These are phyloP conservation scores for Talaromyces sp. DNA, from an alignment of 2,329 filamentous ascomycete genomes.

Conservation along the genomic window DNA sequence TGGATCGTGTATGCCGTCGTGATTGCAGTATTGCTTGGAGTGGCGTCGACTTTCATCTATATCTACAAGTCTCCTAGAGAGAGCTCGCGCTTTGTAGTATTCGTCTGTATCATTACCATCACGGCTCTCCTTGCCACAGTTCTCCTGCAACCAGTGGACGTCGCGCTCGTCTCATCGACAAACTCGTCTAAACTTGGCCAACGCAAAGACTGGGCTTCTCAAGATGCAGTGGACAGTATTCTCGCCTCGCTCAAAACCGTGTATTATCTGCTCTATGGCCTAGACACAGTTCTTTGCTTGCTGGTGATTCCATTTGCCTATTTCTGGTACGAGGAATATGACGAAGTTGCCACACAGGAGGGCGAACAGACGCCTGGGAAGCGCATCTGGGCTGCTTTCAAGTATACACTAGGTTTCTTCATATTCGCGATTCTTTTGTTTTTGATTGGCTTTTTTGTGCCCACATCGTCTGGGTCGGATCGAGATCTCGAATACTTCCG, in stretches of 20 bases:
- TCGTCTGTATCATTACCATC: slow-evolving; percentile 80
- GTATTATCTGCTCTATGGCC: slow-evolving; percentile 88
- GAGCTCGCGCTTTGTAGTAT: slow-evolving; percentile 73
- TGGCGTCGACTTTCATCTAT: slow-evolving; percentile 80
- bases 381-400: slow-evolving; percentile 76
- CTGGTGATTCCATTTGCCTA: slow-evolving; percentile 92
- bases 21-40: slow-evolving; percentile 67
- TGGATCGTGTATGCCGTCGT: slow-evolving; percentile 91
- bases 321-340: slow-evolving; percentile 97
- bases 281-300: slow-evolving; percentile 85
- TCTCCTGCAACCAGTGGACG: slow-evolving; percentile 87
- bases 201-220: slow-evolving; percentile 94
- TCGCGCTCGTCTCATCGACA: slow-evolving; percentile 89
- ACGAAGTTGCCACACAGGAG: slow-evolving; percentile 79
- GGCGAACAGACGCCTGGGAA: slow-evolving; percentile 66
- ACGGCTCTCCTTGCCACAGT: slow-evolving; percentile 86
- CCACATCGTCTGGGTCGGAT: slow-evolving; percentile 65
- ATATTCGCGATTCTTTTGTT: slow-evolving; percentile 71
- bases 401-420: slow-evolving; percentile 85
- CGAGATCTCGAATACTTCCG: slow-evolving; percentile 89
- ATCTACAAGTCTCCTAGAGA: slow-evolving; percentile 87
- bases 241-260: slow-evolving; percentile 76
- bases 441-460: slow-evolving; percentile 89
- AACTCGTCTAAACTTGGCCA: slow-evolving; percentile 67
- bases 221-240: slow-evolving; percentile 71